These are phyloP conservation scores for Leccinum imitatum DNA, from an alignment of 768 basidiomycete genomes.

Conservation along the genomic window DNA sequence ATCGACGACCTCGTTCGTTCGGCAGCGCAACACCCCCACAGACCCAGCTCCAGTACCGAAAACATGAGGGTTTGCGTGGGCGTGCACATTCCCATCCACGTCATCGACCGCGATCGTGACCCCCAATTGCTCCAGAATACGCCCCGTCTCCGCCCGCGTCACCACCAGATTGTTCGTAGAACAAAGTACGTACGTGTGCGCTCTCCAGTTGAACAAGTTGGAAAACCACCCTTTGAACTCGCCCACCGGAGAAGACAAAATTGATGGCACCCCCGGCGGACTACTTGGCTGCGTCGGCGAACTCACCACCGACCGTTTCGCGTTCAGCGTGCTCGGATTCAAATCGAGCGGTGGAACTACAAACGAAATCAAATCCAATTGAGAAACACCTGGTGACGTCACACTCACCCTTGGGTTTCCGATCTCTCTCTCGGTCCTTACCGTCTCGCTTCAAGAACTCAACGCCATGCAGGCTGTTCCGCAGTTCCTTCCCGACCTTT, in stretches of 20 bases:
- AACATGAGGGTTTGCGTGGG: conserved; percentile 14
- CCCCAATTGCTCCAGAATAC: conserved; percentile 66
- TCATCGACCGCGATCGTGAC: conserved; percentile 63
- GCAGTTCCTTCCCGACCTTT: conserved; percentile 47
- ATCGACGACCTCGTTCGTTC: conserved; percentile 47
- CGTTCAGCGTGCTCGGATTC: conserved; percentile 36
- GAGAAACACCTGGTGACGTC: neutral
- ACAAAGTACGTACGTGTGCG: conserved; percentile 53
- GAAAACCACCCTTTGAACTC: conserved; percentile 95
- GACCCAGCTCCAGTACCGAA: conserved; percentile 9
- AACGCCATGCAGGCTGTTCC: conserved; percentile 43
- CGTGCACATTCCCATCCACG: conserved; percentile 23
- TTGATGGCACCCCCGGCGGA: conserved; percentile 35
- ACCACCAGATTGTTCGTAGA: conserved; percentile 54
- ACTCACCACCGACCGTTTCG: conserved; percentile 48
- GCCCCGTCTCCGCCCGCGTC: conserved; percentile 63
- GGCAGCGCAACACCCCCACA: conserved; percentile 47
- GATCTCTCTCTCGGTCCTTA: conserved; percentile 49
- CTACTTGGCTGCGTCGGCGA: conserved; percentile 48
- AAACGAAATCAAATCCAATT: conserved; percentile 4
- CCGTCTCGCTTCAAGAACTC: conserved; percentile 33
- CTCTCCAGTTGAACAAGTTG: conserved; percentile 91
- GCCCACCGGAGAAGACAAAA: conserved; percentile 71
- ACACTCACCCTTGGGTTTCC: conserved; percentile 51
- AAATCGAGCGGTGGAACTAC: conserved; percentile 60